Conservation (phyloP, 2,329 filamentous ascomycete species). For the Fusarium pininemorale region DNA sequence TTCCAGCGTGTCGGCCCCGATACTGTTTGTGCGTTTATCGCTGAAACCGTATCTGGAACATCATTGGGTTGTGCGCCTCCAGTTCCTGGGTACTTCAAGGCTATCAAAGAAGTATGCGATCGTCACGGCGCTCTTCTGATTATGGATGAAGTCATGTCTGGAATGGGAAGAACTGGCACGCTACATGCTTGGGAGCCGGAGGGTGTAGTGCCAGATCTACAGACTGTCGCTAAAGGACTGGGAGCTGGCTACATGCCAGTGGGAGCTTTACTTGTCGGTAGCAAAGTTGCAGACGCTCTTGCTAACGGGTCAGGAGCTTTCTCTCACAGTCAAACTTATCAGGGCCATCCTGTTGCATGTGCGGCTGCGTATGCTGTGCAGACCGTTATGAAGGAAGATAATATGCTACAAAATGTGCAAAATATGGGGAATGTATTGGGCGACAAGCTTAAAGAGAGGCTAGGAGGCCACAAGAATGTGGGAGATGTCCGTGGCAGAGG, state of each 20-base stretch:
- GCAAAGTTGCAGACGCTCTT: conserved; percentile 14
- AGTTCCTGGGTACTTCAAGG: conserved; percentile 60
- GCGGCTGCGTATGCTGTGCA: conserved; percentile 53
- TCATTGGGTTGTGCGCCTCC: conserved; percentile 29
- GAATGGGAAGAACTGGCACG: conserved; percentile 68
- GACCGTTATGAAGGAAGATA: conserved; percentile 23
- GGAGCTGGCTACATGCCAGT: conserved; percentile 47
- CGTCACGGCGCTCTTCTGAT: conserved; percentile 64
- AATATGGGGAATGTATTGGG: not conserved
- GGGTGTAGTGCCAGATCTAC: conserved; percentile 66
- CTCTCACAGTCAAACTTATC: conserved; percentile 66
- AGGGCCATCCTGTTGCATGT: conserved; percentile 51
- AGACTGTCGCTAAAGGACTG: conserved; percentile 73
- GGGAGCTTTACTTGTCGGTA: conserved; percentile 14
- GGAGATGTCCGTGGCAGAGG: conserved; percentile 35
- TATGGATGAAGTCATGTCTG: conserved; percentile 74
- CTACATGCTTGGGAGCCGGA: conserved; percentile 73
- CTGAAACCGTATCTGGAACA: conserved; percentile 34
- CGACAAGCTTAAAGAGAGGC: conserved; percentile 1
- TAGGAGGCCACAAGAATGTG: conserved; percentile 19
- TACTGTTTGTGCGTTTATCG: conserved; percentile 34
- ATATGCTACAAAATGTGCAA: conserved; percentile 19
- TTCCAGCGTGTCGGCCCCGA: conserved; percentile 22
- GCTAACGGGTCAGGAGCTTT: conserved; percentile 48
- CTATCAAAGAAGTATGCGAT: conserved; percentile 62